Conservation (phyloP, 1,284 basidiomycete species). For the Gomphus bonarii region DNA sequence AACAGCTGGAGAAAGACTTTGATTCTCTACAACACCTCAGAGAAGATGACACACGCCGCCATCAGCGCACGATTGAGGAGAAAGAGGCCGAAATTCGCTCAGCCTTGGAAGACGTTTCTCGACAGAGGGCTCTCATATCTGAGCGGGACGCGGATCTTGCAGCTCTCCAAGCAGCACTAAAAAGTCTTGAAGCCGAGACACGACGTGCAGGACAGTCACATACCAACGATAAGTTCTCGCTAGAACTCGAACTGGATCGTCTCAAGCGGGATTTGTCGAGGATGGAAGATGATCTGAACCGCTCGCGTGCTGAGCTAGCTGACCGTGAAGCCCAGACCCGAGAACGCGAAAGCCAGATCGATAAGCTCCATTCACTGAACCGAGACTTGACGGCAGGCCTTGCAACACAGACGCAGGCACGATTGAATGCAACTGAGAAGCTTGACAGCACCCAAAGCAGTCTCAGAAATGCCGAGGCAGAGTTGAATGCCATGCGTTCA, state of each 20-base stretch:
- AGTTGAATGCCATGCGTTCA: constrained; percentile 45
- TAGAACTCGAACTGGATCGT: constrained; percentile 87
- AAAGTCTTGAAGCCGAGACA: constrained; percentile 47
- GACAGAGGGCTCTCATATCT: constrained; percentile 47
- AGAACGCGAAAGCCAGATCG: constrained; percentile 60
- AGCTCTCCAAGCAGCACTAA: constrained; percentile 65
- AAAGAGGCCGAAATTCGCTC: constrained; percentile 59
- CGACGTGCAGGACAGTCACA: constrained; percentile 73
- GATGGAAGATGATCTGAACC: constrained; percentile 71
- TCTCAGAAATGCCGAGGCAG: constrained; percentile 56
- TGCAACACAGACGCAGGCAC: constrained; percentile 74
- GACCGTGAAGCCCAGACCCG: constrained; percentile 53
- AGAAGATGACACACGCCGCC: constrained; percentile 45
- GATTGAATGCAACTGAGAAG: constrained; percentile 79
- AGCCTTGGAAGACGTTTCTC: constrained; percentile 49
- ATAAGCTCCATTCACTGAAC: constrained; percentile 69
- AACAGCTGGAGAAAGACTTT: constrained; percentile 46
- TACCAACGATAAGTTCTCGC: constrained; percentile 73
- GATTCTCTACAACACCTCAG: constrained; percentile 46
- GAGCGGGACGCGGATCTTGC: constrained; percentile 67
- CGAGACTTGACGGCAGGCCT: constrained; percentile 69
- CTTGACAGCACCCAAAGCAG: constrained; percentile 58
- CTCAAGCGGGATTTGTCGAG: constrained; percentile 78
- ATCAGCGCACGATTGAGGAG: constrained; percentile 50
- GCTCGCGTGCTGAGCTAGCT: constrained; percentile 64